phyloP scores from a whole-genome alignment of 148 eudicot genomes.

The Pharnaceum exiguum region DNA sequence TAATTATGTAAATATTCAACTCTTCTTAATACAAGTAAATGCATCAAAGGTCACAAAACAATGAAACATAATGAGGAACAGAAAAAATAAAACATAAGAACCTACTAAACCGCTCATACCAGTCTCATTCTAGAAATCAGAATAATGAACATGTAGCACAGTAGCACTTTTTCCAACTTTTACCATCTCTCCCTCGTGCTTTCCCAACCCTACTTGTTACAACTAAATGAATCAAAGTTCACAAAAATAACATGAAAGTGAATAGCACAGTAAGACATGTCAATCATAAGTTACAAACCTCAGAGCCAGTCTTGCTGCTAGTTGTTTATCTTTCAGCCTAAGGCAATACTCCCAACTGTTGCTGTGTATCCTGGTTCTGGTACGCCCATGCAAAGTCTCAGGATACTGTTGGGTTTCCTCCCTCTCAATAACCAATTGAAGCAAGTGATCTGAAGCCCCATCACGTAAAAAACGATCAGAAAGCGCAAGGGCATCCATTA shows the following conservation, averaged over 20 bases:
- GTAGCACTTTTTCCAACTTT: no score
- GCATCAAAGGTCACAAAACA: neutral
- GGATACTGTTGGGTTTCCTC: conserved; percentile 39
- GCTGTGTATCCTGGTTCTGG: conserved; percentile 44
- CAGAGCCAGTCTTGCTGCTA: conserved; percentile 85
- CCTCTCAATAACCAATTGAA: conserved; percentile 69
- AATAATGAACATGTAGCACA: no score
- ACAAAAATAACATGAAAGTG: no score
- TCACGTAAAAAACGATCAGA: conserved; percentile 88
- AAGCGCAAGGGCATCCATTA: conserved; percentile 93
- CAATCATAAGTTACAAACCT: conserved; percentile 37
- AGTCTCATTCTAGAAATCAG: no score
- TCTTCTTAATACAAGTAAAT: no score
- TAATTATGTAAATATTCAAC: no score
- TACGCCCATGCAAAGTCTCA: conserved; percentile 41
- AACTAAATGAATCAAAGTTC: no score
- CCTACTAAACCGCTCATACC: no score
- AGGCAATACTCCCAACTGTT: conserved; percentile 94
- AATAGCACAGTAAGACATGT: neutral
- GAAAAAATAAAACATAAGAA: no score
- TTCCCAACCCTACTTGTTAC: no score
- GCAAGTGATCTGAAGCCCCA: conserved; percentile 89
- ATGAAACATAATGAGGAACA: neutral
- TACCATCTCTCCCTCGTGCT: no score
- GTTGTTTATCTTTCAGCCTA: conserved; percentile 81